Base-by-base conservation (phyloP, 148 eudicot species). In the Pharnaceum exiguum region DNA sequence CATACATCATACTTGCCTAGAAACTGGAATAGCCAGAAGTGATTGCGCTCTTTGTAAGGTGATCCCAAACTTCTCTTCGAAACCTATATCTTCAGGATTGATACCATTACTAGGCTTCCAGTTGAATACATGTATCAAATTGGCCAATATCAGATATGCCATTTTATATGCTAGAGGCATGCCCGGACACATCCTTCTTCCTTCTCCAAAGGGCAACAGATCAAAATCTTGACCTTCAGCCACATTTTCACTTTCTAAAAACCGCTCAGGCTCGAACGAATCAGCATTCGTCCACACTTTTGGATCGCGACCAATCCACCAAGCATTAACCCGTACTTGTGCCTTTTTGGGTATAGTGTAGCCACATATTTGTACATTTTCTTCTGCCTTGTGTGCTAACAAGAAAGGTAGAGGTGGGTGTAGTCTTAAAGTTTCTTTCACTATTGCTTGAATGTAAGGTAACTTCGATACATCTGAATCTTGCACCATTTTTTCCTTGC, bases 401-500 rank as follows among this genome's bases (percentile, higher is more conserved):
- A 70, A 31, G 23, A 75, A 24, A 23, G 74, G 75, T 11, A 7
- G 63, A 2, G 71, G 37, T 29, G 74, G 71, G 45, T 69, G 78
- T 8, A 74, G 26, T 47, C 74, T 33, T 1, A 64, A 16, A 18
- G 63, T 48, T 30, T 65, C 69, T 38, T 68, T 67, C 13, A 72
- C 50, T 12, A 62, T 16, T 31, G 68, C 72, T 46, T 67, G 73
- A 31, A 69, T 42, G 29, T 69, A 74, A 17, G 71, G 59, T 38
- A 74, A 25, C 32, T 44, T 15, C 32, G 44, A 5, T 5, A 67
- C 25, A 7, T 75, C 59, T 7, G 59, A 35, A 60, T 75, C 75
- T 54, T 65, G 63, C 16, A 69, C 39, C 19, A 46, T n/a, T 15
- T 26, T 3, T 13, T 47, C 48, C 15, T 50, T 29, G 7, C 71